These are phyloP conservation scores for Tolypocladium tropicale DNA, from an alignment of 2,329 filamentous ascomycete species.

Conservation along the genomic window DNA sequence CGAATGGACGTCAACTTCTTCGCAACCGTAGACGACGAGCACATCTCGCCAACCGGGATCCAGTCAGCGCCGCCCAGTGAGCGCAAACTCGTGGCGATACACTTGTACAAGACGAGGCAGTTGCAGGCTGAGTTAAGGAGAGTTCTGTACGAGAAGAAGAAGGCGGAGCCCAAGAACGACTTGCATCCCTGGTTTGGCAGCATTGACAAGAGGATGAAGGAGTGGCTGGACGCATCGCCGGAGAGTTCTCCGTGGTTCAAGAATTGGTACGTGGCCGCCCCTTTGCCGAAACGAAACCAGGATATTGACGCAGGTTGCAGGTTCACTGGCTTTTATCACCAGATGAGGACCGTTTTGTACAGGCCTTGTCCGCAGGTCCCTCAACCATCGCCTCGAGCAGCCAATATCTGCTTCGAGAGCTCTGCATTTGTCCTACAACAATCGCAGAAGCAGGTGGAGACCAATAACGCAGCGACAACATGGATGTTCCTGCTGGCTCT, in stretches of 20 bases:
- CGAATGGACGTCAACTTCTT: conserved; percentile 82
- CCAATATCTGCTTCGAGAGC: conserved; percentile 72
- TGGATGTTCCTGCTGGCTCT: conserved; percentile 88
- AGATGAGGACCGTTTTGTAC: conserved; percentile 80
- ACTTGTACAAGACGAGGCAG: conserved; percentile 86
- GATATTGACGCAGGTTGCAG: conserved; percentile 22
- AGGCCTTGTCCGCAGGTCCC: conserved; percentile 88
- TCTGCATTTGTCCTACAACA: conserved; percentile 73
- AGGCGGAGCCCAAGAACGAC: conserved; percentile 65
- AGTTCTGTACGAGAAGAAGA: conserved; percentile 76
- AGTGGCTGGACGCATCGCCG: conserved; percentile 71
- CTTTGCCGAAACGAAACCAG: not conserved
- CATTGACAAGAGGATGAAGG: conserved; percentile 68
- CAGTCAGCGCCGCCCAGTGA: conserved; percentile 60
- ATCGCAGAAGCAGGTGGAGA: conserved; percentile 69
- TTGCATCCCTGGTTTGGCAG: conserved; percentile 76
- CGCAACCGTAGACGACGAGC: conserved; percentile 67
- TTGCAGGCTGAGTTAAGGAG: conserved; percentile 81
- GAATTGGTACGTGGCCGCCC: conserved; percentile 53
- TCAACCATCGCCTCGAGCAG: conserved; percentile 69
- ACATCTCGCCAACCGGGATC: conserved; percentile 71
- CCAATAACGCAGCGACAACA: conserved; percentile 69
- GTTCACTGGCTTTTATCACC: conserved; percentile 64
- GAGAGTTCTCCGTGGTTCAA: conserved; percentile 62
- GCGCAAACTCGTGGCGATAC: conserved; percentile 81